A percentile compares a stretch with the other conserved stretches of the same genome.
phyloP scores from a whole-genome alignment of 805 yeast genomes.

The Ogataea polymorpha region DNA sequence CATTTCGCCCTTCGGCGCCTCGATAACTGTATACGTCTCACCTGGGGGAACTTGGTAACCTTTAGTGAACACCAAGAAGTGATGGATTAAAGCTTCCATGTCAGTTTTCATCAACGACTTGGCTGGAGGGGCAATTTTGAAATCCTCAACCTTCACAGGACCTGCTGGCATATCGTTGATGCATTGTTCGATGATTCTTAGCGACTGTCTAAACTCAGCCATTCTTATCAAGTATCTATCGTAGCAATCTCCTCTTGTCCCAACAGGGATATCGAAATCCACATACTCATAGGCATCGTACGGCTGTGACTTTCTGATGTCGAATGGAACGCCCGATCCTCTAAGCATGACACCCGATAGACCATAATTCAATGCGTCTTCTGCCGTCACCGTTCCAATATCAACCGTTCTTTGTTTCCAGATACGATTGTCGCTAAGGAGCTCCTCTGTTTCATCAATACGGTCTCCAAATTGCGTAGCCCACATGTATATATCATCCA shows the following conservation, averaged over 20 bases:
- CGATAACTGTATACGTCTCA: conserved; percentile 87
- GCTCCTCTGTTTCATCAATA: conserved; percentile 85
- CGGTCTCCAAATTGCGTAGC: conserved; percentile 94
- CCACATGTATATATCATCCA: conserved; percentile 94
- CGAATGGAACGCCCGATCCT: conserved; percentile 87
- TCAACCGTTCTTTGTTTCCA: conserved; percentile 86
- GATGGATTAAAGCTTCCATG: conserved; percentile 90
- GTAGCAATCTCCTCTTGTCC: conserved; percentile 85
- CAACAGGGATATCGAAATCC: conserved; percentile 85
- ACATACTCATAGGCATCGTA: conserved; percentile 86
- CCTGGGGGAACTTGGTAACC: conserved; percentile 89
- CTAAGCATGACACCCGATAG: conserved; percentile 87
- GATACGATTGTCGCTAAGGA: conserved; percentile 85
- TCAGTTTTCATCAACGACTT: conserved; percentile 82
- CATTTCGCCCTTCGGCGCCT: conserved; percentile 96
- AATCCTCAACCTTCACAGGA: conserved; percentile 87
- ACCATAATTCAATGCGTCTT: conserved; percentile 79
- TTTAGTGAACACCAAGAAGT: conserved; percentile 81
- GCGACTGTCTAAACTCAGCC: conserved; percentile 89
- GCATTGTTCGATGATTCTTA: conserved; percentile 87
- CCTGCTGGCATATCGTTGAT: conserved; percentile 90
- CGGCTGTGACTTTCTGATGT: conserved; percentile 81
- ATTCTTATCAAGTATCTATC: conserved; percentile 85
- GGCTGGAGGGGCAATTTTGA: conserved; percentile 80
- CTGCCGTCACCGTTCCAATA: conserved; percentile 79